Conservation (phyloP, 768 basidiomycete genomes). For the Trametes maxima region DNA sequence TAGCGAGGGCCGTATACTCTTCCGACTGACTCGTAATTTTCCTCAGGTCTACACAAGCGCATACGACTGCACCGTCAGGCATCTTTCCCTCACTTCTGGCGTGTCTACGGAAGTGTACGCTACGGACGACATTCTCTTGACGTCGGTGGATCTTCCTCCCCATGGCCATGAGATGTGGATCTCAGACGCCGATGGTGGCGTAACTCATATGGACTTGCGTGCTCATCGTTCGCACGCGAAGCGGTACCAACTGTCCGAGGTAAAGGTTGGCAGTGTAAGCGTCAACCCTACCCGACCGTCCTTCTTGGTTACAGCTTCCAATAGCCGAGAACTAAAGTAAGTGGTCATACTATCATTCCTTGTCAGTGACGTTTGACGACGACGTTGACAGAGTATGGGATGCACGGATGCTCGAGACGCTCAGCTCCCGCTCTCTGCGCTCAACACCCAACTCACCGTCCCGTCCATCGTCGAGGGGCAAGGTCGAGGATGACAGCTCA, state of each 20-base stretch:
- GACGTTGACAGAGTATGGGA: constrained; percentile 70
- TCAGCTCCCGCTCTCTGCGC: constrained; percentile 26
- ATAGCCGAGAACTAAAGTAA: constrained; percentile 71
- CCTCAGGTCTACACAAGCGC: constrained; percentile 75
- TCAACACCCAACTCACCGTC: constrained; percentile 8
- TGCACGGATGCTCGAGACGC: constrained; percentile 56
- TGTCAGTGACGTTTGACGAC: not conserved
- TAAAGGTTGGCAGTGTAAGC: constrained; percentile 80
- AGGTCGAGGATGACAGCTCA: constrained; percentile 16
- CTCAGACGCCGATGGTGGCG: constrained; percentile 70
- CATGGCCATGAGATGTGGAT: constrained; percentile 84
- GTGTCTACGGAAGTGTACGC: constrained; percentile 71
- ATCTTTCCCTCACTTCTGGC: constrained; percentile 71
- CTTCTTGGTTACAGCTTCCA: constrained; percentile 75
- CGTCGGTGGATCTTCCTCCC: constrained; percentile 69
- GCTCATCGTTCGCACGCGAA: constrained; percentile 54
- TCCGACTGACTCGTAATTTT: not conserved
- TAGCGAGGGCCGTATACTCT: not conserved
- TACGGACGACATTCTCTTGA: constrained; percentile 61
- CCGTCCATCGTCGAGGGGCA: not conserved
- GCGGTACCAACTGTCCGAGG: constrained; percentile 65
- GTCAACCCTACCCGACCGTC: constrained; percentile 71
- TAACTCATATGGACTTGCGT: constrained; percentile 77
- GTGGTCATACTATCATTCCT: constrained; percentile 18
- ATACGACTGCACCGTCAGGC: constrained; percentile 80